phyloP scores from a whole-genome alignment of 495 filamentous ascomycete genomes.

The Cercophora sp. region DNA sequence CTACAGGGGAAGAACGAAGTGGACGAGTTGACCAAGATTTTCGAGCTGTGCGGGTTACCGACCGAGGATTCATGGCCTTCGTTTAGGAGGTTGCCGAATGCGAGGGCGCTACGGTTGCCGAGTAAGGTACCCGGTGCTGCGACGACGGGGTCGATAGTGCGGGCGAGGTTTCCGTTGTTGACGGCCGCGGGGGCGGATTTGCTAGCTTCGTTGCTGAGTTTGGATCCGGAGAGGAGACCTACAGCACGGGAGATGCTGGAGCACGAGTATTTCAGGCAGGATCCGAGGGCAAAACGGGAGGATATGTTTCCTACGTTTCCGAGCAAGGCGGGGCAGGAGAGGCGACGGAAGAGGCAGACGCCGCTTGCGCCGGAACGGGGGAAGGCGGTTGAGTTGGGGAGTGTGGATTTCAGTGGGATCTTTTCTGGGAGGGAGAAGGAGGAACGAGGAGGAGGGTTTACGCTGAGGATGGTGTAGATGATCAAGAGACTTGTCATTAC shows the following conservation, averaged over 20 bases:
- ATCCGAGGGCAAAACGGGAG: slow-evolving; percentile 79
- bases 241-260: slow-evolving; percentile 51
- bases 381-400: slow-evolving; percentile 58
- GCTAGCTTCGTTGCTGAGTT: slow-evolving; percentile 61
- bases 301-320: slow-evolving; percentile 92
- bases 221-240: slow-evolving; percentile 71
- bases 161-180: slow-evolving; percentile 75
- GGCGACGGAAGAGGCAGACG: slow-evolving; percentile 63
- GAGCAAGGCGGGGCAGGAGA: slow-evolving; percentile 90
- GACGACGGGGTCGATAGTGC: slow-evolving; percentile 46
- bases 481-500: slow-evolving; percentile 19
- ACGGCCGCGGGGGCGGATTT: slow-evolving; percentile 70
- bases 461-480: slow-evolving; percentile 59
- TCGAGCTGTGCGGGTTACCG: slow-evolving; percentile 86
- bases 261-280: slow-evolving; percentile 85
- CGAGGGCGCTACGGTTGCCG: slow-evolving; percentile 77
- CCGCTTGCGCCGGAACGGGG: slow-evolving; percentile 83
- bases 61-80: slow-evolving; percentile 81
- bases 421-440: slow-evolving; percentile 71
- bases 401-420: slow-evolving; percentile 76
- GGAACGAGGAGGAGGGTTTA: slow-evolving; percentile 75
- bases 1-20: slow-evolving; percentile 94
- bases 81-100: slow-evolving; percentile 86
- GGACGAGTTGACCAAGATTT: slow-evolving; percentile 72
- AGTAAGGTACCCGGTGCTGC: slow-evolving; percentile 35